phyloP scores from a whole-genome alignment of 345 rosid species.

The Iberis pinnata region DNA sequence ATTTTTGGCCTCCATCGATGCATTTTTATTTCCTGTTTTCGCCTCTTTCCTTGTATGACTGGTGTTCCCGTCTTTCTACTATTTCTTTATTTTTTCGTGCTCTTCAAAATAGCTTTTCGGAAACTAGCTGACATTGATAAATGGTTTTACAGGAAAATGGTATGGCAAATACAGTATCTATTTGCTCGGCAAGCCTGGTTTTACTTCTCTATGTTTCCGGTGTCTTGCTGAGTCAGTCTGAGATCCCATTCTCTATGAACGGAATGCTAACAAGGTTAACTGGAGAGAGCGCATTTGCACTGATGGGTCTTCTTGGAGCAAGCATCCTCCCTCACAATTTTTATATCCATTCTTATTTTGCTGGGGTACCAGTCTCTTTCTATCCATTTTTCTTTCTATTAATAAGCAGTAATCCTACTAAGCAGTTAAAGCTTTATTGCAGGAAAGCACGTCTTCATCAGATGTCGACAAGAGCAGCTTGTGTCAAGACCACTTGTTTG shows the following conservation, averaged over 20 bases:
- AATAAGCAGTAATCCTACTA: slow-evolving; percentile 12
- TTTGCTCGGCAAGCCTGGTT: slow-evolving; percentile 49
- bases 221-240: slow-evolving; percentile 72
- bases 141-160: slow-evolving; percentile 51
- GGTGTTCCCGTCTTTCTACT: background rate
- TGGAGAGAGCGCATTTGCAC: slow-evolving; percentile 64
- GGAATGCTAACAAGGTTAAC: slow-evolving; percentile 51
- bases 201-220: slow-evolving; percentile 59
- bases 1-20: slow-evolving; percentile 83
- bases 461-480: slow-evolving; percentile 50
- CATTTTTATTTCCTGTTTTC: slow-evolving; percentile 70
- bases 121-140: slow-evolving; percentile 17
- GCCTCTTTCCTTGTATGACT: slow-evolving; percentile 61
- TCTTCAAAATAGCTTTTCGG: slow-evolving; percentile 9
- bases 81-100: background rate
- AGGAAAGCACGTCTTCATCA: slow-evolving; percentile 46
- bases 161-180: slow-evolving; percentile 48
- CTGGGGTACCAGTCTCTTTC: slow-evolving; percentile 41
- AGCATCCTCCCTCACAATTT: slow-evolving; percentile 92
- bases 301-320: slow-evolving; percentile 99
- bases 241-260: slow-evolving; percentile 52
- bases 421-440: slow-evolving; percentile 28
- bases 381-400: background rate
- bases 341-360: slow-evolving; percentile 87
- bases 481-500: slow-evolving; percentile 64